Evolutionary conservation across 1,284 basidiomycete genomes (phyloP), one percentile per base, ranked within the genome.

Genomic region (Puccinia hordei): DNA sequence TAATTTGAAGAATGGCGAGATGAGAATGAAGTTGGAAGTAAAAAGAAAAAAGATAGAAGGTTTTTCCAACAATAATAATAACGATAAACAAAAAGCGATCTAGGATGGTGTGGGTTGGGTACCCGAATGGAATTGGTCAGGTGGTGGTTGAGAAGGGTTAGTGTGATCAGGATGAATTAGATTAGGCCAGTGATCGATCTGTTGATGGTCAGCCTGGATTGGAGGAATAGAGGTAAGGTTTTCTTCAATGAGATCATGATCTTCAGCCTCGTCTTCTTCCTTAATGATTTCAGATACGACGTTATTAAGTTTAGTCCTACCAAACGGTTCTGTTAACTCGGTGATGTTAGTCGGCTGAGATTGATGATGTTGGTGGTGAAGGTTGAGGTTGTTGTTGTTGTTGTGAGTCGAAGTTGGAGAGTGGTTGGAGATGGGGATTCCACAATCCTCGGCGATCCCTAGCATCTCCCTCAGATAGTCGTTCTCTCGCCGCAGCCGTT

Each of bases 401-500:
- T 41, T 41, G 12, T n/a, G 38, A 41, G 12, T 4, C 4, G 38
- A 41, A 41, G 38, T 41, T n/a, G n/a, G n/a, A n/a, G n/a, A n/a
- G n/a, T n/a, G n/a, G n/a, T n/a, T n/a, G n/a, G n/a, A n/a, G n/a
- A 8, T 57, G 30, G 41, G 41, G n/a, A n/a, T n/a, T 13, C 41
- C 41, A 44, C 57, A 69, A 49, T 80, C 78, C 13, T 53, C 61
- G 0, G 85, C 84, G 82, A 95, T 93, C 13, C 89, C 90, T 51
- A 96, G 87, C 85, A 91, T 86, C 83, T 88, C 88, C 78, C 95
- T 88, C 73, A 98, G 87, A 80, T 90, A 88, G 61, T 89, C 89
- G 84, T 98, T 98, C 87, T 96, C 95, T 78, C 87, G 87, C 85
- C 92, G 90, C 51, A 98, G 87, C 53, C 93, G 89, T 49, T 88